Conservation (phyloP, 805 yeast genomes). For the Candida incommunis region DNA sequence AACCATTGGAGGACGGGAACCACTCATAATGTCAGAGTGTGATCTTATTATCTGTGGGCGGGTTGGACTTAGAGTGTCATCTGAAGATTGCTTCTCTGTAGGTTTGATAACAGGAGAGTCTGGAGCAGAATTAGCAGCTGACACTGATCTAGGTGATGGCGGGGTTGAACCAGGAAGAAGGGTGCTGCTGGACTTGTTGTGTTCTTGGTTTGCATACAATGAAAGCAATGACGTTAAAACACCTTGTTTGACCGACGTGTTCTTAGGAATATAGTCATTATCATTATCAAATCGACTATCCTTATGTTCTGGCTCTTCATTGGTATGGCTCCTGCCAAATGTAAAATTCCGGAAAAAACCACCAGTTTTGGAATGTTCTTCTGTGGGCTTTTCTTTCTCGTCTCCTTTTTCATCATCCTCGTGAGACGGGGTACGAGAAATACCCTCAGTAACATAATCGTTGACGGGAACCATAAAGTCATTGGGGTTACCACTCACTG, state of each 20-base stretch:
- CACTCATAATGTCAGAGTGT: background rate
- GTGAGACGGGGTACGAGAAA: background rate
- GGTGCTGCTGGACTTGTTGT: conserved; percentile 7
- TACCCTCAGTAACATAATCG: background rate
- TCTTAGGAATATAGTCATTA: conserved; percentile 41
- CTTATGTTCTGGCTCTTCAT: conserved; percentile 17
- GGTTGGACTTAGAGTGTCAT: conserved; percentile 1
- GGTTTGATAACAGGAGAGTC: conserved; percentile 3
- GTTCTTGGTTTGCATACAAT: conserved; percentile 33
- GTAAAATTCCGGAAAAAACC: background rate
- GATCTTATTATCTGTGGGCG: background rate
- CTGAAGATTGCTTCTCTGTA: conserved; percentile 4
- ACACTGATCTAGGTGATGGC: conserved; percentile 1
- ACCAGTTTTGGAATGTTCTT: background rate
- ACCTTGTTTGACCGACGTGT: conserved; percentile 65
- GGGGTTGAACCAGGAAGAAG: conserved; percentile 3
- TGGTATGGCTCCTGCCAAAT: conserved; percentile 1
- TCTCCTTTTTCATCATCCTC: background rate
- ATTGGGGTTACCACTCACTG: background rate
- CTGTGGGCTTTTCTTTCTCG: background rate
- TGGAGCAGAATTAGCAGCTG: conserved; percentile 4
- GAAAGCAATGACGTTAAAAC: conserved; percentile 66
- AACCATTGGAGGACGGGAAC: conserved; percentile 1
- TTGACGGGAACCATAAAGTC: background rate
- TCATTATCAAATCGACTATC: conserved; percentile 21